A percentile compares a stretch with the other conserved stretches of the same genome.
phyloP scores from a whole-genome alignment of 495 filamentous ascomycete genomes.

The Stereocaulon alpinum region DNA sequence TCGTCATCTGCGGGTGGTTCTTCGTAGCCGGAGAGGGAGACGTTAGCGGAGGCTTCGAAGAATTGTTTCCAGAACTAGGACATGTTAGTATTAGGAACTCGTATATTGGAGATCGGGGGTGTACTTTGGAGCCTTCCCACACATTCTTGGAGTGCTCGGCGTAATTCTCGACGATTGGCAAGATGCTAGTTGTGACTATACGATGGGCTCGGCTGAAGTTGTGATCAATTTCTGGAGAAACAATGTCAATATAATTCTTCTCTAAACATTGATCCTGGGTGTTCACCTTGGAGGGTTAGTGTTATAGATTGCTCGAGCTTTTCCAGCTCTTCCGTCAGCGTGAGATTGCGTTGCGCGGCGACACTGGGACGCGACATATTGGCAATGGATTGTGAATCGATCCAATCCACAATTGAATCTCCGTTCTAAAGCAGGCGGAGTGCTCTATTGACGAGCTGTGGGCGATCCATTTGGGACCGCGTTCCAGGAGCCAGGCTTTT shows the following conservation, averaged over 20 bases:
- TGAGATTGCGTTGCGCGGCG: slow-evolving; percentile 53
- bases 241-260: slow-evolving; percentile 11
- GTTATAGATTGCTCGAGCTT: slow-evolving; percentile 95
- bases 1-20: slow-evolving; percentile 49
- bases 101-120: not conserved
- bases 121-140: slow-evolving; percentile 91
- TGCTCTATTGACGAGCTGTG: not conserved
- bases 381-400: not conserved
- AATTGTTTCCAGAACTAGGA: slow-evolving; percentile 96
- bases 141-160: slow-evolving; percentile 86
- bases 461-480: not conserved
- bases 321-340: slow-evolving; percentile 89
- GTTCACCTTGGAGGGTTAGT: slow-evolving; percentile 78
- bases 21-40: slow-evolving; percentile 92
- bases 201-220: slow-evolving; percentile 96
- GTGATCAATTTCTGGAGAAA: slow-evolving; percentile 74
- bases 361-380: slow-evolving; percentile 42
- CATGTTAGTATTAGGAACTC: not conserved
- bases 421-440: not conserved
- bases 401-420: not conserved
- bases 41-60: slow-evolving; percentile 96
- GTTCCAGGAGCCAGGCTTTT: not conserved
- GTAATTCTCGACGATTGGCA: slow-evolving; percentile 94
- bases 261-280: slow-evolving; percentile 3
- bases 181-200: slow-evolving; percentile 86